Evolutionary conservation across 495 filamentous ascomycete genomes (phyloP), one percentile per base, ranked within the genome.

Genomic region (Thermochaetoides thermophila): DNA sequence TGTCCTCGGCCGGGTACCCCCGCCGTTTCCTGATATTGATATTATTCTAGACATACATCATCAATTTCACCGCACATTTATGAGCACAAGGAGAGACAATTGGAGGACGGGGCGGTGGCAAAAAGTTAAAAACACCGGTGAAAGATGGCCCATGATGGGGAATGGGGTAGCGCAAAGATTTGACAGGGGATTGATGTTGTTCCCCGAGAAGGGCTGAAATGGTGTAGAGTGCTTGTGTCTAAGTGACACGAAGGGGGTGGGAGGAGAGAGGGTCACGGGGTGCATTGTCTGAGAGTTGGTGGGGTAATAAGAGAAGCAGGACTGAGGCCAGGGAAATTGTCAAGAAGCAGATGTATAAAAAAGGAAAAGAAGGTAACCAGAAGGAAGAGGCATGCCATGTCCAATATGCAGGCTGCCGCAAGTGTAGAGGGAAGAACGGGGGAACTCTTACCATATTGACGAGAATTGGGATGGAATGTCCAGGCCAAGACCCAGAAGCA

Each of bases 11-110:
- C 51, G 47, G 50, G 44, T 59, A 58, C 40, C 55, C 55, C 54
- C 60, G 60, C 37, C 62, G 59, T 39, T 59, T 64, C 49, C 55
- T 63, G 47, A 60, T 48, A 56, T 57, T 60, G 49, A 44, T 50
- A 50, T 61, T 50, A 50, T 61, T 63, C 61, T 66, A 61, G 46
- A 56, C 46, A 52, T 52, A 33, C 49, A 53, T 56, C 48, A 57
- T 64, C 56, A 64, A 62, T n/a, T 49, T 47, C 52, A 58, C 59
- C 52, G 57, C 48, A 57, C 48, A 39, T 39, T 47, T 28, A 39
- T 12, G 31, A 37, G 21, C 37, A 38, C 39, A 27, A 35, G 40
- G 35, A 29, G 31, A 35, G 37, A 20, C 41, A 33, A 24, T 41
- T 38, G 35, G 32, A 29, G 21, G 6, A 24, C 6, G 21, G 21